These are phyloP conservation scores for Nidularia sp. DNA, from an alignment of 768 basidiomycete genomes.

Conservation along the genomic window DNA sequence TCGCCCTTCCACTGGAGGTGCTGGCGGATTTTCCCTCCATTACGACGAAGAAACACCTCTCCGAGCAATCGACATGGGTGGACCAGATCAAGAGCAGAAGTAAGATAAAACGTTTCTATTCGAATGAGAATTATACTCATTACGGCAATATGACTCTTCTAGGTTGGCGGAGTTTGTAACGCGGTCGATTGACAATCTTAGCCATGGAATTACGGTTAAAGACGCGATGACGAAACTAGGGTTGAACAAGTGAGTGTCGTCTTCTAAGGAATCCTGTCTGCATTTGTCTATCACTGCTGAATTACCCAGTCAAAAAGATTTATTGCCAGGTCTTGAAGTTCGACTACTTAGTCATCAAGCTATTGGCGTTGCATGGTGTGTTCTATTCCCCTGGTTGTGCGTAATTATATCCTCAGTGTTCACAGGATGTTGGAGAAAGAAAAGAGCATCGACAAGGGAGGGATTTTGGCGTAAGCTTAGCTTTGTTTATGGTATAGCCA, in stretches of 20 bases:
- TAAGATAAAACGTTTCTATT: conserved; percentile 11
- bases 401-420: no score
- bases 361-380: conserved; percentile 72
- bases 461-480: conserved; percentile 52
- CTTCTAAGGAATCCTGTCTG: not conserved
- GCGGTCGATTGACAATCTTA: conserved; percentile 51
- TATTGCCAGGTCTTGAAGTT: conserved; percentile 67
- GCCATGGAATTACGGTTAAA: conserved; percentile 47
- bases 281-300: not conserved
- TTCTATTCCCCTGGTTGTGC: no score
- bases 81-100: conserved; percentile 53
- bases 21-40: conserved; percentile 37
- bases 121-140: not conserved
- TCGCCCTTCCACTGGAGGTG: not conserved
- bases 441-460: conserved; percentile 45
- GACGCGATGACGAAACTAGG: conserved; percentile 50
- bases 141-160: conserved; percentile 1
- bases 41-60: conserved; percentile 49
- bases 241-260: conserved; percentile 38
- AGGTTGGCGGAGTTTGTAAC: conserved; percentile 66
- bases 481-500: not conserved
- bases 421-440: conserved; percentile 68
- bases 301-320: conserved; percentile 39
- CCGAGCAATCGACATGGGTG: conserved; percentile 50
- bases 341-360: conserved; percentile 70